Evolutionary conservation across 768 basidiomycete genomes (phyloP).

Genomic region (Lentinula guzmanii): DNA sequence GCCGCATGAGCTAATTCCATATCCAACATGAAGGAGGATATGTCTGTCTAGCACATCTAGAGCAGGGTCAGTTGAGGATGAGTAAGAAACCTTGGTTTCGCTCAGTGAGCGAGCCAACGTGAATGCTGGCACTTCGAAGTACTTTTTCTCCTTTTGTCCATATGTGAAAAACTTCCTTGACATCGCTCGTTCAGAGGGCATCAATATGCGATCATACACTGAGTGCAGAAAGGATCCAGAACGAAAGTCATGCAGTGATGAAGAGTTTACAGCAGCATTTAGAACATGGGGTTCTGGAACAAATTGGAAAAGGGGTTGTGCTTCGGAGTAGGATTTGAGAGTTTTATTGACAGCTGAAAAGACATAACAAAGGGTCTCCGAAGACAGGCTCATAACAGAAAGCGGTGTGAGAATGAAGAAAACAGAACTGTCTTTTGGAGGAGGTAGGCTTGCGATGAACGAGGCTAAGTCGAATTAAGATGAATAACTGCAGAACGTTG

Average conservation of each 20-base stretch:
- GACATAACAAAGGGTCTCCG: conserved; percentile 62
- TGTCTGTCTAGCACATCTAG: conserved; percentile 51
- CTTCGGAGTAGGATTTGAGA: conserved; percentile 36
- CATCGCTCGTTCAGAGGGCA: conserved; percentile 55
- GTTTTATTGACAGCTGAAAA: conserved; percentile 58
- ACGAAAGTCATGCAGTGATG: conserved; percentile 32
- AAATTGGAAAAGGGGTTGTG: conserved; percentile 63
- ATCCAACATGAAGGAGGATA: conserved; percentile 73
- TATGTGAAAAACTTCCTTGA: conserved; percentile 43
- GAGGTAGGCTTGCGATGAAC: conserved; percentile 39
- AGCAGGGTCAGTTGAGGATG: conserved; percentile 27
- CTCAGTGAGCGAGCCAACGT: conserved; percentile 47
- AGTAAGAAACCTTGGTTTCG: conserved; percentile 29
- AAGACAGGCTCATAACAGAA: conserved; percentile 55
- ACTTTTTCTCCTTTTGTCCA: conserved; percentile 32
- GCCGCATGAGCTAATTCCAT: conserved; percentile 56
- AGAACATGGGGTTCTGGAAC: conserved; percentile 61
- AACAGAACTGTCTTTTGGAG: conserved; percentile 38
- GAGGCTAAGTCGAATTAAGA: conserved; percentile 28
- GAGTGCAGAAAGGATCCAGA: conserved; percentile 51
- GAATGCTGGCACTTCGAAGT: conserved; percentile 63
- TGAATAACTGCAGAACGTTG: background rate
- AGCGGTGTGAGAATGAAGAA: conserved; percentile 67
- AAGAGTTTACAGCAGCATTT: conserved; percentile 35
- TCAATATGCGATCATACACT: conserved; percentile 66